Percentiles rank a stretch among this genome's conserved stretches.
Evolutionary conservation across 306 rosid genomes (phyloP).

Genomic region (Cucumis cinereus): DNA sequence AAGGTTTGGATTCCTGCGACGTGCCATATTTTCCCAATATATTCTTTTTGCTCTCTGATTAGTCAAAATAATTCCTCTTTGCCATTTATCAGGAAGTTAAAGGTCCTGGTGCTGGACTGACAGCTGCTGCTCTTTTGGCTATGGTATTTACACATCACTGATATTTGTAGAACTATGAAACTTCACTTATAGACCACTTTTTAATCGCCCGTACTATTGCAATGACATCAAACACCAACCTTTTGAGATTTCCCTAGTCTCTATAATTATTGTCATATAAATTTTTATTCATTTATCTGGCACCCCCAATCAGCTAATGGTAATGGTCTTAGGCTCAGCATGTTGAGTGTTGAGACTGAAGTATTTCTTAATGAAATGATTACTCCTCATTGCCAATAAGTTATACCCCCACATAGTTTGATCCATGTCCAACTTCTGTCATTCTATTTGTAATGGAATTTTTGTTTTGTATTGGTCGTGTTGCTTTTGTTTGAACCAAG

Average conservation of each 20-base stretch:
- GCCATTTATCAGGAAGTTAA: slow-evolving; percentile 66
- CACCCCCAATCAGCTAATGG: neutral
- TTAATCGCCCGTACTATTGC: neutral
- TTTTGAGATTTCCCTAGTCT: neutral
- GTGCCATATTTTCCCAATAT: neutral
- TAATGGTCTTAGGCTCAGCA: neutral
- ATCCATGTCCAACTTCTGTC: neutral
- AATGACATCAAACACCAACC: neutral
- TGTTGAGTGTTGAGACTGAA: neutral
- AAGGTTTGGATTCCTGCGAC: slow-evolving; percentile 40
- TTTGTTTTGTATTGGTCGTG: neutral
- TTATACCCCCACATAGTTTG: neutral
- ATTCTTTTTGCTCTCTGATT: neutral
- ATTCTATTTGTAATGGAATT: neutral
- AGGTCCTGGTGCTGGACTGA: slow-evolving; percentile 92
- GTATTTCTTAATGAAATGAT: neutral
- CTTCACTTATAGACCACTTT: neutral
- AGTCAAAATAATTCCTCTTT: slow-evolving; percentile 10
- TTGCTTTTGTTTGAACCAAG: neutral
- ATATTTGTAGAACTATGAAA: slow-evolving; percentile 14
- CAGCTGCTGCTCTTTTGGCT: slow-evolving; percentile 88
- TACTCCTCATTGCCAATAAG: neutral
- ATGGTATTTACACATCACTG: slow-evolving; percentile 47
- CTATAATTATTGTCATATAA: neutral
- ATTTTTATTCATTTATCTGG: neutral